Conservation (phyloP, 2,329 filamentous ascomycete genomes). For the Colletotrichum aenigma region DNA sequence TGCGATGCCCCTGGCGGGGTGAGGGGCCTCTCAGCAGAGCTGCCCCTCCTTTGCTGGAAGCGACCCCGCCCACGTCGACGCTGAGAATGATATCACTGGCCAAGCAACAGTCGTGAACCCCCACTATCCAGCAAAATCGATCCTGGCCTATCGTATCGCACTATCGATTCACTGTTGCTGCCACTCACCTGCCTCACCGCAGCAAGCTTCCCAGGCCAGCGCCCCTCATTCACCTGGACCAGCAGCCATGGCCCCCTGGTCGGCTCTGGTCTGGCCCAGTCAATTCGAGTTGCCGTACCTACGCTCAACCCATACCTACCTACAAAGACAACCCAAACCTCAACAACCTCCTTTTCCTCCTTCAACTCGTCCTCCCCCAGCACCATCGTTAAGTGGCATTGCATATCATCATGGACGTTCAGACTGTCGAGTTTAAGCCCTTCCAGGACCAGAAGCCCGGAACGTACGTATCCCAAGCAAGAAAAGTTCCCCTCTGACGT, state of each 20-base stretch:
- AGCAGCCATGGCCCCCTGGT: not conserved
- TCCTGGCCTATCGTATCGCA: not conserved
- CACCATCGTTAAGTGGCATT: constrained; percentile 8
- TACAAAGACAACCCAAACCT: constrained; percentile 5
- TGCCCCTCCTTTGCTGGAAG: constrained; percentile 7
- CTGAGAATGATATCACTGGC: constrained; percentile 19
- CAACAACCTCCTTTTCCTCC: constrained; percentile 21
- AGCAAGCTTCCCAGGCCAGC: not conserved
- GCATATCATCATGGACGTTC: constrained; percentile 64
- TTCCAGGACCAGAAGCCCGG: constrained; percentile 98
- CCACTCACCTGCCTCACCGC: not conserved
- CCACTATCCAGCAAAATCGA: not conserved
- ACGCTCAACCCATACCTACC: not conserved
- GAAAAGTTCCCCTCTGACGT: constrained; percentile 23
- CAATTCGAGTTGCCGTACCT: not conserved
- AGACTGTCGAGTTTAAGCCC: constrained; percentile 81
- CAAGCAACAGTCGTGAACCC: not conserved
- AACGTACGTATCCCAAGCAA: constrained; percentile 73
- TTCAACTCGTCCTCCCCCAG: constrained; percentile 6
- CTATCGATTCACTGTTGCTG: not conserved
- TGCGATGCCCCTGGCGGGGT: not conserved
- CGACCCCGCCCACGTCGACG: constrained; percentile 7
- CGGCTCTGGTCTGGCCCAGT: not conserved
- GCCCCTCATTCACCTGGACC: not conserved
- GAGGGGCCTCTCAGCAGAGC: constrained; percentile 4